Evolutionary conservation across 1,284 basidiomycete genomes (phyloP).

Genomic region (Rhodofomes roseus): DNA sequence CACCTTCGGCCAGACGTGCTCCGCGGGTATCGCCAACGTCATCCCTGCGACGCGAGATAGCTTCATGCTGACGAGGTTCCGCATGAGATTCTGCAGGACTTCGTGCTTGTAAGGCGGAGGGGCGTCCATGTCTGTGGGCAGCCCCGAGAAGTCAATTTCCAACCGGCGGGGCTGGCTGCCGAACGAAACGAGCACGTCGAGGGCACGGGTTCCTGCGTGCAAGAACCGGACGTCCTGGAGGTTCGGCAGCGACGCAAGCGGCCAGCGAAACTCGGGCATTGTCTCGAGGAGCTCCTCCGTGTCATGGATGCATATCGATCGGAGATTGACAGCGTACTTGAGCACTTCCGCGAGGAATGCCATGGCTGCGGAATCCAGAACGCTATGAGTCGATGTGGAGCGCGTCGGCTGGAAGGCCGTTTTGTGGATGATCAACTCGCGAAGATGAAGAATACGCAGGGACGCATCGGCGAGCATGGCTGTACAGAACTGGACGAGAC

Average conservation of each 20-base stretch:
- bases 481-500: slow-evolving; percentile 1
- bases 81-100: neutral
- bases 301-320: neutral
- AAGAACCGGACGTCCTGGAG: slow-evolving; percentile 3
- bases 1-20: neutral
- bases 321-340: neutral
- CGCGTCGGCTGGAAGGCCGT: neutral
- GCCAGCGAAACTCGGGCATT: neutral
- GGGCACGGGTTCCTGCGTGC: neutral
- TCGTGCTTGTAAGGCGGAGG: neutral
- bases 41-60: neutral
- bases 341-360: neutral
- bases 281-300: slow-evolving; percentile 1
- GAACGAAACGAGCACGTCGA: neutral
- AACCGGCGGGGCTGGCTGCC: neutral
- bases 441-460: neutral
- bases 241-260: neutral
- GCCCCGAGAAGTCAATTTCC: neutral
- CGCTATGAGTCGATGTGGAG: neutral
- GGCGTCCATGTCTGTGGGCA: neutral
- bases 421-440: neutral
- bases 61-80: neutral
- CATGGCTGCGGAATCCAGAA: neutral
- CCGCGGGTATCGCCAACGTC: neutral
- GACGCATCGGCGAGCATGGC: neutral